Evolutionary conservation across 352 stramenopile genomes (phyloP).

Genomic region (Pythium diclinum): DNA sequence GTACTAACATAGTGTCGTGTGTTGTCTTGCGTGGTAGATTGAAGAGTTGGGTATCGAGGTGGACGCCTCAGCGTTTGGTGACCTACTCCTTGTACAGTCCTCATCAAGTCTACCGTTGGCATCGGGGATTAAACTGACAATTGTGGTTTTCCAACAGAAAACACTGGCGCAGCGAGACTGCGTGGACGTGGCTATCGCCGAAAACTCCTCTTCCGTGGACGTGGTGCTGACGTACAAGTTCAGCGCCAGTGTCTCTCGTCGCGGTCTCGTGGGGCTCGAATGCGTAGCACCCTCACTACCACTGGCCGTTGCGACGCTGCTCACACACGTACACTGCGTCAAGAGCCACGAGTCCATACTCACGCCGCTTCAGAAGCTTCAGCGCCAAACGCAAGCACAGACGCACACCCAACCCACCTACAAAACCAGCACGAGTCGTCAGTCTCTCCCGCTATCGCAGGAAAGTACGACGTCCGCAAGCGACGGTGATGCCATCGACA

Average conservation of each 20-base stretch:
- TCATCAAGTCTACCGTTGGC: neutral
- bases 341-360: slow-evolving; percentile 33
- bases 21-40: slow-evolving; percentile 32
- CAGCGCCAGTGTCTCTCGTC: slow-evolving; percentile 47
- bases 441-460: slow-evolving; percentile 6
- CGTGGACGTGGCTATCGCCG: slow-evolving; percentile 38
- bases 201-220: neutral
- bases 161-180: slow-evolving; percentile 36
- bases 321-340: slow-evolving; percentile 36
- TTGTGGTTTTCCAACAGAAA: slow-evolving; percentile 25
- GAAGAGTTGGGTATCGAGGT: slow-evolving; percentile 63
- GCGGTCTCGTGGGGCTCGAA: slow-evolving; percentile 36
- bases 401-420: neutral
- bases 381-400: neutral
- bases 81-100: slow-evolving; percentile 35
- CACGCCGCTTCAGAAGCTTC: slow-evolving; percentile 29
- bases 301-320: slow-evolving; percentile 33
- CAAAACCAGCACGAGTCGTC: neutral
- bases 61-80: slow-evolving; percentile 29
- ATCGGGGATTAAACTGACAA: neutral
- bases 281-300: slow-evolving; percentile 32
- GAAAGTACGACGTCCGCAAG: slow-evolving; percentile 16
- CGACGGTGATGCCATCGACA: slow-evolving; percentile 11
- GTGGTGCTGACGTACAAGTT: slow-evolving; percentile 65
- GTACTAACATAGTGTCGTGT: neutral